Evolutionary conservation across 192 early-diverging fungal genomes (phyloP).

Genomic region (Mortierella antarctica): DNA sequence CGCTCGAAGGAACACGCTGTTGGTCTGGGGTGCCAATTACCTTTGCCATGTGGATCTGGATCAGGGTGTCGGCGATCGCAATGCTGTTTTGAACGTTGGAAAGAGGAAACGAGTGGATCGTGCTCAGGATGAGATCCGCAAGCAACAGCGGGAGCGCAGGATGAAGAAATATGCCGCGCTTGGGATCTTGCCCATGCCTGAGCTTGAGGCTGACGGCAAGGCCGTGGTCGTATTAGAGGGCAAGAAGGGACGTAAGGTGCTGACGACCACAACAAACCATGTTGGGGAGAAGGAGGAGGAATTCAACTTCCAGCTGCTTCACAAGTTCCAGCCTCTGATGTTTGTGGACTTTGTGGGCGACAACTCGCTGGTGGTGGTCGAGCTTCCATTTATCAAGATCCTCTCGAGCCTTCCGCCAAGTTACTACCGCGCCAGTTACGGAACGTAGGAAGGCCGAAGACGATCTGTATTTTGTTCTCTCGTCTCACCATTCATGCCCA

Average conservation of each 20-base stretch:
- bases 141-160: conserved; percentile 56
- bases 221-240: conserved; percentile 50
- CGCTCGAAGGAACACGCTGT: conserved; percentile 67
- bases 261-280: conserved; percentile 29
- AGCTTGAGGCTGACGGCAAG: conserved; percentile 40
- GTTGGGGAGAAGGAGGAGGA: conserved; percentile 59
- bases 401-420: conserved; percentile 81
- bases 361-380: conserved; percentile 86
- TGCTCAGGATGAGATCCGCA: conserved; percentile 49
- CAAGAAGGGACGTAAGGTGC: conserved; percentile 37
- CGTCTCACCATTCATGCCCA: not conserved
- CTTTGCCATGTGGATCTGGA: conserved; percentile 81
- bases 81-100: conserved; percentile 65
- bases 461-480: not conserved
- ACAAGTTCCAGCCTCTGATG: conserved; percentile 89
- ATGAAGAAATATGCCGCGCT: conserved; percentile 56
- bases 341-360: conserved; percentile 76
- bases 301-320: conserved; percentile 75
- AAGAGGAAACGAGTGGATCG: conserved; percentile 70
- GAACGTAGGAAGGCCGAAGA: conserved; percentile 53
- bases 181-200: conserved; percentile 37
- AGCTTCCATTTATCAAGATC: conserved; percentile 87
- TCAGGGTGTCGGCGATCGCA: conserved; percentile 60
- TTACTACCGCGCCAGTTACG: conserved; percentile 88
- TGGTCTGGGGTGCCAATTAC: conserved; percentile 76